Evolutionary conservation across 2,329 filamentous ascomycete species (phyloP).

Genomic region (Xenoacremonium recifei): DNA sequence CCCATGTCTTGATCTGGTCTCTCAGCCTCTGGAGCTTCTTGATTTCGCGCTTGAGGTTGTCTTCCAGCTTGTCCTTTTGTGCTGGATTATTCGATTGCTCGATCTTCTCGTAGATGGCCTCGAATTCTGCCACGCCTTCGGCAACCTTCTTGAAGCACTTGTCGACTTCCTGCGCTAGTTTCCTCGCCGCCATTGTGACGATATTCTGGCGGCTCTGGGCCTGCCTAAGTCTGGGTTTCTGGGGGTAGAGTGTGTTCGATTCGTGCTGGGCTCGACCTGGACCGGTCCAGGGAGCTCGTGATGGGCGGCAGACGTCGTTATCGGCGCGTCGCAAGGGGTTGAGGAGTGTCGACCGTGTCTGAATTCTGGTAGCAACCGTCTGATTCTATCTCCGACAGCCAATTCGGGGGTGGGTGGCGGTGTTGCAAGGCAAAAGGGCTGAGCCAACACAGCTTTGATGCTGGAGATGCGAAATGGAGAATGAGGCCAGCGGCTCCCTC

Average conservation of each 20-base stretch:
- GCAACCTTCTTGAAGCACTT: conserved; percentile 99
- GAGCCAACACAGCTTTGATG: conserved; percentile 15
- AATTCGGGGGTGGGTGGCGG: conserved; percentile 15
- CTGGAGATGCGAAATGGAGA: conserved; percentile 24
- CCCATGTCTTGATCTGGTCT: conserved; percentile 99
- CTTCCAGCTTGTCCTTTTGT: conserved; percentile 97
- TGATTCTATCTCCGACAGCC: conserved; percentile 7
- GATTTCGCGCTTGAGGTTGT: conserved; percentile 98
- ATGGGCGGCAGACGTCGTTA: too few species aligned
- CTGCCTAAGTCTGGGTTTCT: too few species aligned
- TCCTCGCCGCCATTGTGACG: conserved; percentile 82
- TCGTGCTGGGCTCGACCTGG: too few species aligned
- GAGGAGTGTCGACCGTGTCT: conserved; percentile 76
- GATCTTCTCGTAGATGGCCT: conserved; percentile 97
- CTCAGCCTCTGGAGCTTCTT: conserved; percentile 98
- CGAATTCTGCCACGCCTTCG: conserved; percentile 89
- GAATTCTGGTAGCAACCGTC: conserved; percentile 8
- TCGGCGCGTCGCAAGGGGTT: too few species aligned
- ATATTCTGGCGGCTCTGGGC: conserved; percentile 14
- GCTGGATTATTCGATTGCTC: conserved; percentile 87
- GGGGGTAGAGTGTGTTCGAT: too few species aligned
- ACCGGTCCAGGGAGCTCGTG: too few species aligned
- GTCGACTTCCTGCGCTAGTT: conserved; percentile 96
- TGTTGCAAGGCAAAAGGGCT: not conserved
- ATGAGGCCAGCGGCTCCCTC: conserved; percentile 19